Evolutionary conservation across 2,329 filamentous ascomycete genomes (phyloP), one percentile per base, ranked within the genome.

Genomic region (Lanzia echinophila): DNA sequence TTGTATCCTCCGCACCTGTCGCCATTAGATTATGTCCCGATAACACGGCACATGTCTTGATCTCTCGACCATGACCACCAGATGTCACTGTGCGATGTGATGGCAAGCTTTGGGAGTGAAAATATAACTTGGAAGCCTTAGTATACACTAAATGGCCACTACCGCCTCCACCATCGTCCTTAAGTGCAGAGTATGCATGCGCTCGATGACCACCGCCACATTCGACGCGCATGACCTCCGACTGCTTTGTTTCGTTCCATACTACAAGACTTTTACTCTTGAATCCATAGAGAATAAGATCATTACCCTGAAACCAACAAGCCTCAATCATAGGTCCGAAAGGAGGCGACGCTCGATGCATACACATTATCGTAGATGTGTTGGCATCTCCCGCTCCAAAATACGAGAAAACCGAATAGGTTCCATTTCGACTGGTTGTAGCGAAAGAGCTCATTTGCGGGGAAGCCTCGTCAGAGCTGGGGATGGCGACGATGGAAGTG

Each of bases 31-130:
- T 65, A 8, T 46, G 61, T 52, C 53, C 57, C 28, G 41, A 32
- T 62, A 75, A 75, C 2, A 79, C 65, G 19, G 82, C 77, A 57
- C 81, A 69, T 2, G 79, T 71, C 67, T 88, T 88, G 61, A 97
- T 87, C 70, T 99, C 94, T 52, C 94, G 77, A 0, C 94, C 94
- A 69, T 99, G 94, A 0, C 82, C 82, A 6, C 94, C 92, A 0
- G 71, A 62, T 59, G 85, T 83, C 12, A 95, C 59, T 0, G 77
- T 67, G 10, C 67, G 62, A 66, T 71, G 80, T 60, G 66, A 73
- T 33, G 73, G 57, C 15, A 63, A 56, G 3, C 53, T 56, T 32
- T 77, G 72, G 2, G 65, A 69, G 36, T 72, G 65, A 0, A 77
- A 66, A 56, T 78, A 72, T 52, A 83, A 45, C 31, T 62, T 63